Evolutionary conservation across 108 stramenopile species (phyloP).

Genomic region (Epipyxis sp.): DNA sequence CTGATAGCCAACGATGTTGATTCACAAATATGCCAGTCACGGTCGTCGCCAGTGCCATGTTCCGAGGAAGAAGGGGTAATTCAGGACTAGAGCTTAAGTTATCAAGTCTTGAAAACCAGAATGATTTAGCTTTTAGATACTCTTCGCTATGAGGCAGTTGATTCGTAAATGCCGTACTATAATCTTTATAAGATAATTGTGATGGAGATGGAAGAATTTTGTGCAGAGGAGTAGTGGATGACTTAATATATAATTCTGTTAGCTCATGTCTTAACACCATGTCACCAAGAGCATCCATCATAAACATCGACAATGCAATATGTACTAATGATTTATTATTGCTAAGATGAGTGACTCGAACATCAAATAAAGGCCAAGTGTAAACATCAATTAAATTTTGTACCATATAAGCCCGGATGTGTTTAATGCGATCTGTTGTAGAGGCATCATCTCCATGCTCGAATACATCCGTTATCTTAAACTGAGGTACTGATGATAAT

Average conservation of each 20-base stretch:
- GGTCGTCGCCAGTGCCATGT: too few relatives aligned
- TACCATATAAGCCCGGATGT: neutral
- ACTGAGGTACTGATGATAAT: neutral
- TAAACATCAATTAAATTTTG: neutral
- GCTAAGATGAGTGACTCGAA: neutral
- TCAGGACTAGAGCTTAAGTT: neutral
- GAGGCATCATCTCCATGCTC: neutral
- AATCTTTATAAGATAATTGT: neutral
- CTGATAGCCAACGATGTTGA: constrained; percentile 24
- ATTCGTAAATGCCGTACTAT: neutral
- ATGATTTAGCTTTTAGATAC: neutral
- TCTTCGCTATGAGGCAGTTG: neutral
- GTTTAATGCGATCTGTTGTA: too few relatives aligned
- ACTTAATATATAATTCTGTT: neutral
- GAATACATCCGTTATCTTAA: neutral
- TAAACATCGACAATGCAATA: constrained; percentile 29
- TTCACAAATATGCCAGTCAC: neutral
- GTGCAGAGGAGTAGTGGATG: neutral
- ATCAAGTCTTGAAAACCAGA: neutral
- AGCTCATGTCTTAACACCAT: constrained; percentile 34
- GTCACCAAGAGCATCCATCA: constrained; percentile 32
- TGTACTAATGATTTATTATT: neutral
- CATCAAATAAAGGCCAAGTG: constrained; percentile 32
- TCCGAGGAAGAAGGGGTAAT: neutral
- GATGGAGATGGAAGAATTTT: neutral